Evolutionary conservation across 2,329 filamentous ascomycete genomes (phyloP), one percentile per base, ranked within the genome.

Genomic region (Venturia nashicola): DNA sequence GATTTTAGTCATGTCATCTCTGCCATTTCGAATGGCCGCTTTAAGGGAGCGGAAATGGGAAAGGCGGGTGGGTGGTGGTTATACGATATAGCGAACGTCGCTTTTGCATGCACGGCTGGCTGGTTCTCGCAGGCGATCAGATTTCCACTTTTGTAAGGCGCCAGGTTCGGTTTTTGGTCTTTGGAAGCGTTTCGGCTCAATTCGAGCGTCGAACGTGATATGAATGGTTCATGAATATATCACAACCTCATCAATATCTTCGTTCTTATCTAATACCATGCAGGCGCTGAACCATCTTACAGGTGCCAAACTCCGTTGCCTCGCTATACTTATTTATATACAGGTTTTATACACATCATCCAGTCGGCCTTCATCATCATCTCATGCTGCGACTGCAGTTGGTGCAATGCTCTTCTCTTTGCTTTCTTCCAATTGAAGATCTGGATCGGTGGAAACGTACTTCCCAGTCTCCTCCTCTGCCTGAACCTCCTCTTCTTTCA

Each of bases 391-490:
- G 8, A 57, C 32, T 57, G 51, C 27, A 57, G 51, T 27, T 36
- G 51, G 51, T 18, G 51, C 51, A n/a, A 57, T 57, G 27, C 51
- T 36, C 23, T 36, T 11, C 51, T 57, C 51, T 6, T 23, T 14
- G 11, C 20, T 23, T 9, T 51, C 23, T 11, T 51, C 46, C 20
- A 51, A 5, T n/a, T 36, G 51, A 20, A 57, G 3, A 36, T 57
- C 16, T 9, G 51, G 27, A 36, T 57, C 27, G 14, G 51, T 36
- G 18, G 51, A 36, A 14, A 34, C 16, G 18, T 57, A 14, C 48
- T 57, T 20, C 18, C 46, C 62, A 34, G 44, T 59, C 14, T 65
- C 62, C 20, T 64, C 62, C 20, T 34, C 42, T 32, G 59, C 51
- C 23, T 20, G 27, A 20, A 36, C 57, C 36, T 54, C 34, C 3